Base-by-base conservation (phyloP, 257 asterid genomes). In the Fraxinus cuspidata region DNA sequence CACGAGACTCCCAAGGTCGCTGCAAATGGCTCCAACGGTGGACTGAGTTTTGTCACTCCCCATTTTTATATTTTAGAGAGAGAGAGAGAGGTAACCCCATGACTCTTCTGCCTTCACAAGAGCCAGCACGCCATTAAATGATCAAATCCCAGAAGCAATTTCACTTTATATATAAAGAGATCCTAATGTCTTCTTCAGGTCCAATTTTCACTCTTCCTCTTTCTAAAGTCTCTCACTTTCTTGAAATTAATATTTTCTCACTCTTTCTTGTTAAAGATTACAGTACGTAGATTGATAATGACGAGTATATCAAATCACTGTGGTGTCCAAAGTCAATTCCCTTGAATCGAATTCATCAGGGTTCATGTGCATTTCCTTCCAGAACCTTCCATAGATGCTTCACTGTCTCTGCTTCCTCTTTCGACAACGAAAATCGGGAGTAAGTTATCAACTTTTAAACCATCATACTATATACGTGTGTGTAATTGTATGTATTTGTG, bases 341-440 rank as follows among this genome's bases (percentile, higher is more conserved):
- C 0, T 74, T 86, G 18, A 89, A 86, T 83, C 94, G 81, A 64
- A 76, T 85, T 77, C 69, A 82, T 42, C 82, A 38, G 51, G 51
- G 82, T n/a, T 64, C 75, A 3, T 63, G 69, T 73, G 51, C 80
- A 10, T 0, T 76, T 80, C 79, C 88, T 76, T 84, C 88, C 71
- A 79, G 86, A n/a, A 76, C 74, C 38, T 86, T 81, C 82, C 85
- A 87, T 7, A 82, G 99, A 74, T 81, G 90, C 82, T 87, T 86
- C 81, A 83, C 91, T 6, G 90, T 82, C 79, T 85, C 91, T 11
- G 88, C 96, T 35, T 86, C 97, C 25, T 87, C 97, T 19, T 92
- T 87, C 71, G 96, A 89, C 74, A 94, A 94, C 27, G 97, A 92
- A 42, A 94, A 92, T 69, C 92, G 98, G 82, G 98, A 94, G 99